Evolutionary conservation across 192 early-diverging fungal genomes (phyloP).

Genomic region (Entomortierella chlamydospora): DNA sequence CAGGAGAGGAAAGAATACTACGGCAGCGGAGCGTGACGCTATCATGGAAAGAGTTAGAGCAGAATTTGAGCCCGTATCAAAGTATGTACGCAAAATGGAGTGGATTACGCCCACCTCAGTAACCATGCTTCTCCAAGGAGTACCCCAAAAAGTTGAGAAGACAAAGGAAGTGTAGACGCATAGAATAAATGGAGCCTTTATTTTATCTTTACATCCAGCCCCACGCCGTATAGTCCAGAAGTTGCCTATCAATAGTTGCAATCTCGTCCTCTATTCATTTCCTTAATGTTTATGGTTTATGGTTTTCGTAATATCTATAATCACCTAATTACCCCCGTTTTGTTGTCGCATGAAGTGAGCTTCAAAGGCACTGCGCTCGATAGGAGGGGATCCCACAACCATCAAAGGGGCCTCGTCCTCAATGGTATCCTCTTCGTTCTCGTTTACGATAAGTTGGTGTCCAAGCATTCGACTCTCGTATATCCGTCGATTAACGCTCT

Average conservation of each 20-base stretch:
- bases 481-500: conserved; percentile 39
- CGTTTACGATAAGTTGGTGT: conserved; percentile 34
- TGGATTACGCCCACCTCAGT: conserved; percentile 47
- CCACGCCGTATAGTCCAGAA: too few relatives aligned
- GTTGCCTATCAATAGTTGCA: too few relatives aligned
- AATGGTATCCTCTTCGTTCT: conserved; percentile 33
- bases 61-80: conserved; percentile 45
- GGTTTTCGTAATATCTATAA: background rate
- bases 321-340: background rate
- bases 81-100: conserved; percentile 46
- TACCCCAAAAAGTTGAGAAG: conserved; percentile 17
- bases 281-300: background rate
- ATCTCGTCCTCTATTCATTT: too few relatives aligned
- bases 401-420: conserved; percentile 48
- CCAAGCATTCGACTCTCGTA: conserved; percentile 50
- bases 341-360: background rate
- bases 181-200: too few relatives aligned
- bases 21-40: conserved; percentile 46
- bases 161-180: background rate
- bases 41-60: conserved; percentile 52
- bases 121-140: conserved; percentile 43
- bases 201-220: too few relatives aligned
- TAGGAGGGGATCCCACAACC: conserved; percentile 36
- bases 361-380: background rate
- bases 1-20: conserved; percentile 56